Evolutionary conservation across 2,329 filamentous ascomycete species (phyloP), one percentile per base, ranked within the genome.

Genomic region (Geosmithia putterillii): DNA sequence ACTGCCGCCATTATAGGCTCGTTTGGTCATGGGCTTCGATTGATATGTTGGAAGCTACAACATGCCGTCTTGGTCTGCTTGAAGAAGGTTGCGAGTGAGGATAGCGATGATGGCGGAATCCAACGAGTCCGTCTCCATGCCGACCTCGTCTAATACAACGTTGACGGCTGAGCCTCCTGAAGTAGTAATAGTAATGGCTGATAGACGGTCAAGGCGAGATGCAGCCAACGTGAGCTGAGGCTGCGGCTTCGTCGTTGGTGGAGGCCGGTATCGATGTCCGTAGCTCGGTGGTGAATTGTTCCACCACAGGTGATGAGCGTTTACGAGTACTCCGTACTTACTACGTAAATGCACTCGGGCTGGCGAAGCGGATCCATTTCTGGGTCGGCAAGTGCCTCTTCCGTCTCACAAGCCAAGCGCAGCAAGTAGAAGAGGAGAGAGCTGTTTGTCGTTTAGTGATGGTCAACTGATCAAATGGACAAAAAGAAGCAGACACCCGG

Each of bases 1-100:
- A 66, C 61, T 8, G 63, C 59, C 43, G 63, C 61, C 63, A 66
- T 66, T 21, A 19, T n/a, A 19, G 28, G 28, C 28, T 32, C 10
- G 28, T 14, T 14, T 32, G 28, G 5, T 14, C 10, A 32, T 32
- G 28, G 15, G 28, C 28, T 14, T 32, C 15, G 28, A 12, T 14
- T 32, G 28, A 32, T 32, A 32, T 4, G 6, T 9, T 32, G 10
- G n/a, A n/a, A n/a, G n/a, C n/a, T n/a, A n/a, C n/a, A n/a, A n/a
- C n/a, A n/a, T n/a, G n/a, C n/a, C n/a, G n/a, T n/a, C n/a, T n/a
- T n/a, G n/a, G n/a, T n/a, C n/a, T n/a, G n/a, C n/a, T n/a, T n/a
- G n/a, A n/a, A n/a, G n/a, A n/a, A n/a, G n/a, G n/a, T n/a, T n/a
- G n/a, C n/a, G n/a, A n/a, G n/a, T n/a, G n/a, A n/a, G n/a, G n/a